phyloP scores from a whole-genome alignment of 345 rosid species.

The Draba incana region DNA sequence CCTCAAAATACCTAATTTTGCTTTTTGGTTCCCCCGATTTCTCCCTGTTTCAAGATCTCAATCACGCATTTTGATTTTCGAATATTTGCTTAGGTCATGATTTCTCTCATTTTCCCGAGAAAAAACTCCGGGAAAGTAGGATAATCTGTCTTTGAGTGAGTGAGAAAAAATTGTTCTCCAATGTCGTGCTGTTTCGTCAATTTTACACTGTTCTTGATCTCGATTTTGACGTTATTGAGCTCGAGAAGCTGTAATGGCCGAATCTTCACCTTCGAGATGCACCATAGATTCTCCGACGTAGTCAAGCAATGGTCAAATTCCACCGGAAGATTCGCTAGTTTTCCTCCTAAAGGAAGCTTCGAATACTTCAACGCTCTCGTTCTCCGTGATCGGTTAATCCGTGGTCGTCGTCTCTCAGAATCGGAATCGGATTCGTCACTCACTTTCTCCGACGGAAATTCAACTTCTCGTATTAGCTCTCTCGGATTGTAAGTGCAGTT shows the following conservation, averaged over 20 bases:
- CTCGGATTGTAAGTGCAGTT: constrained; percentile 71
- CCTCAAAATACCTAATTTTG: constrained; percentile 30
- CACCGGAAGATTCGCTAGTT: constrained; percentile 47
- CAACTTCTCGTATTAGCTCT: constrained; percentile 69
- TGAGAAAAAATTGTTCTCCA: constrained; percentile 1
- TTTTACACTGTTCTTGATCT: constrained; percentile 41
- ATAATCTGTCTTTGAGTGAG: constrained; percentile 12
- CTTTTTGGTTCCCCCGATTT: background rate
- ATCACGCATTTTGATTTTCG: constrained; percentile 8
- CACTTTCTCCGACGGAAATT: constrained; percentile 72
- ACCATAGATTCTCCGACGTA: constrained; percentile 68
- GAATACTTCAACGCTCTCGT: constrained; percentile 72
- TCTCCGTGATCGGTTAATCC: constrained; percentile 61
- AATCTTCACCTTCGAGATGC: constrained; percentile 86
- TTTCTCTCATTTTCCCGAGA: constrained; percentile 31
- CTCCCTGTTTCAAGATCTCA: constrained; percentile 25
- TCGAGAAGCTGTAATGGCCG: constrained; percentile 46
- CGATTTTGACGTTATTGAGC: constrained; percentile 41
- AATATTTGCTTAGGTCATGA: constrained; percentile 6
- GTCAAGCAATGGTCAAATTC: constrained; percentile 60
- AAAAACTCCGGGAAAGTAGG: constrained; percentile 35
- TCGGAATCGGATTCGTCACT: constrained; percentile 53
- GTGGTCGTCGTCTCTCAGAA: constrained; percentile 51
- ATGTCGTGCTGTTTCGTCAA: constrained; percentile 46
- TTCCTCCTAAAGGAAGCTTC: constrained; percentile 66